Conservation (phyloP, 345 rosid genomes). For the Leavenworthia alabamica region DNA sequence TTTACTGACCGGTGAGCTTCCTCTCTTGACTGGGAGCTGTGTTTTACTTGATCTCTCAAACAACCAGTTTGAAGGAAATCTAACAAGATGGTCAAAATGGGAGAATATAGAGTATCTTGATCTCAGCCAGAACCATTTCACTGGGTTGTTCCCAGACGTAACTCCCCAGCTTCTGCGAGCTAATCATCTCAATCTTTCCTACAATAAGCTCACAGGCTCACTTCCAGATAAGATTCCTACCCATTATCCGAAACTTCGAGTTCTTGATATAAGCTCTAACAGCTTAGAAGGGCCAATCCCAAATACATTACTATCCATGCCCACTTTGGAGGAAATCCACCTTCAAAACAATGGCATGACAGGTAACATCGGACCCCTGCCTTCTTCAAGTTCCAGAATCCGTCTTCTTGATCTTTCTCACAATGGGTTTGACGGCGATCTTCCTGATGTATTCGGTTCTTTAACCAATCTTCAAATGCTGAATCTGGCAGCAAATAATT, state of each 20-base stretch:
- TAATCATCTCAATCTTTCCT: slow-evolving; percentile 81
- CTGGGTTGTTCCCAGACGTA: slow-evolving; percentile 68
- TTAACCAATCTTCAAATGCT: slow-evolving; percentile 62
- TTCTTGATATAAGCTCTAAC: slow-evolving; percentile 83
- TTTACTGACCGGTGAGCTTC: slow-evolving; percentile 73
- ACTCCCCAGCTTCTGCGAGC: slow-evolving; percentile 77
- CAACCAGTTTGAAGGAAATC: slow-evolving; percentile 75
- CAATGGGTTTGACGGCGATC: slow-evolving; percentile 59
- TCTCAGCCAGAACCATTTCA: slow-evolving; percentile 74
- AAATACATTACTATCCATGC: slow-evolving; percentile 48
- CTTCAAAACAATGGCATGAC: slow-evolving; percentile 58
- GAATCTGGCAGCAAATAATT: slow-evolving; percentile 68
- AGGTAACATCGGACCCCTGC: slow-evolving; percentile 46
- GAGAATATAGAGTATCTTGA: slow-evolving; percentile 76
- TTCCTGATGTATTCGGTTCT: slow-evolving; percentile 64
- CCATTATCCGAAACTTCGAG: slow-evolving; percentile 68
- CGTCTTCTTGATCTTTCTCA: slow-evolving; percentile 75
- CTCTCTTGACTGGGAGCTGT: slow-evolving; percentile 76
- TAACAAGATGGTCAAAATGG: slow-evolving; percentile 71
- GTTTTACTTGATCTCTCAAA: slow-evolving; percentile 77
- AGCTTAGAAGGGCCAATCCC: slow-evolving; percentile 56
- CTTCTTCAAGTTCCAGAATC: slow-evolving; percentile 46
- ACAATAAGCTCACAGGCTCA: slow-evolving; percentile 58
- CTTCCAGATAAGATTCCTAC: slow-evolving; percentile 54
- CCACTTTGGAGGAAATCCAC: slow-evolving; percentile 73